Evolutionary conservation across 2,329 filamentous ascomycete genomes (phyloP).

Genomic region (Rutstroemia sydowiana): DNA sequence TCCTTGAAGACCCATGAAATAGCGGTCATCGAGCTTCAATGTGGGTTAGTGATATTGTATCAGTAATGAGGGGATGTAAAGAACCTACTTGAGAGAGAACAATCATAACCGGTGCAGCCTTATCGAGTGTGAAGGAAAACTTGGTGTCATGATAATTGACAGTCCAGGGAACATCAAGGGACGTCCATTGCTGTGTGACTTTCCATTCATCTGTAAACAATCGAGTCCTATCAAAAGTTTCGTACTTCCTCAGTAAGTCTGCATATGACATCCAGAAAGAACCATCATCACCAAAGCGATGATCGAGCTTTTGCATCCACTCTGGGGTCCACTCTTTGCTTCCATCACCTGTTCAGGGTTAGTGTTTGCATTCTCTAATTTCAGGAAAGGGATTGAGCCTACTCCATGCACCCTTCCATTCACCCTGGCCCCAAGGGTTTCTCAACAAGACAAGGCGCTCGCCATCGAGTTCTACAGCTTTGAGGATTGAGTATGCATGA

Average conservation of each 20-base stretch:
- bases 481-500: conserved; percentile 51
- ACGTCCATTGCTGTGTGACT: conserved; percentile 51
- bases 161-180: conserved; percentile 53
- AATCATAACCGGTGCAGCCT: conserved; percentile 47
- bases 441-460: conserved; percentile 42
- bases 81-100: conserved; percentile 37
- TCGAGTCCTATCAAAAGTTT: conserved; percentile 50
- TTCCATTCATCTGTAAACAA: conserved; percentile 46
- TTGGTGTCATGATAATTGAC: conserved; percentile 47
- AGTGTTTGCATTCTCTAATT: background rate
- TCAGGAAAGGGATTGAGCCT: conserved; percentile 17
- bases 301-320: conserved; percentile 45
- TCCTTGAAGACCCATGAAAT: conserved; percentile 51
- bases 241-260: conserved; percentile 52
- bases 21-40: conserved; percentile 44
- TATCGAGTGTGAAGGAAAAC: conserved; percentile 47
- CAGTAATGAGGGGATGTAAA: too few species aligned
- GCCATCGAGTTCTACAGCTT: conserved; percentile 42
- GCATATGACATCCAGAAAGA: conserved; percentile 56
- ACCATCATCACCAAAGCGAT: conserved; percentile 53
- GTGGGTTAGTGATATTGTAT: background rate
- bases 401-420: conserved; percentile 49
- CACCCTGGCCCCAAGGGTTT: conserved; percentile 53
- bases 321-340: conserved; percentile 52
- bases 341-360: background rate